Percentiles rank a stretch among this genome's conserved stretches.
phyloP scores from a whole-genome alignment of 75 land plant genomes.

The Picea glauca region DNA sequence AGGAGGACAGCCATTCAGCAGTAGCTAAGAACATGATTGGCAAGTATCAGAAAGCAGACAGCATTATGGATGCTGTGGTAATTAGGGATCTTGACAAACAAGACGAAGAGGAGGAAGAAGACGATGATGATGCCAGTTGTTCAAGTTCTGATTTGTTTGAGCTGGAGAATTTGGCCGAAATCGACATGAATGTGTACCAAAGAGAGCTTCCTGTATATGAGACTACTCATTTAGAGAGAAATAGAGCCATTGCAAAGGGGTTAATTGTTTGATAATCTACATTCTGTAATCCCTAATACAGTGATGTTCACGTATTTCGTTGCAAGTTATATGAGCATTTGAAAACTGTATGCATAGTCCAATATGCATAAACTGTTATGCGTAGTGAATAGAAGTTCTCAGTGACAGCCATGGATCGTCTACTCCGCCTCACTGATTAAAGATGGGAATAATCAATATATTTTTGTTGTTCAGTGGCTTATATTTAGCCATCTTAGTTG shows the following conservation, averaged over 20 bases:
- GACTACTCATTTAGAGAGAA: constrained; percentile 41
- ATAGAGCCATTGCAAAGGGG: constrained; percentile 44
- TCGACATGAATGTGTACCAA: constrained; percentile 20
- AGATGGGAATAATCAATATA: no score
- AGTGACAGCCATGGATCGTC: no score
- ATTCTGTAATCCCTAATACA: no score
- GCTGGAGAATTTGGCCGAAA: constrained; percentile 42
- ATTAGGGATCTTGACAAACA: constrained; percentile 4
- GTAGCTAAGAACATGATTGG: not conserved
- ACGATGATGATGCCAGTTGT: constrained; percentile 42
- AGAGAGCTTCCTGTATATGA: constrained; percentile 69
- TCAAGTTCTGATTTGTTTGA: constrained; percentile 68
- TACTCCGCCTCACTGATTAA: no score
- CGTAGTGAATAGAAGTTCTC: no score
- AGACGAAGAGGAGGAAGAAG: constrained; percentile 17
- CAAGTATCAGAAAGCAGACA: constrained; percentile 4
- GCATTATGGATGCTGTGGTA: constrained; percentile 3
- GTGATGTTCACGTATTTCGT: no score
- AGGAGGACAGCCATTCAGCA: not conserved
- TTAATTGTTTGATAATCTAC: not conserved
- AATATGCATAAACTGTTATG: no score
- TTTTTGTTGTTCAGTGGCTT: no score
- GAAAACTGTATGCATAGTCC: no score
- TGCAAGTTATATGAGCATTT: no score
- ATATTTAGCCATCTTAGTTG: no score